These are phyloP conservation scores for Xerocomus brunneocitrinus DNA, from an alignment of 768 basidiomycete species.

Conservation along the genomic window DNA sequence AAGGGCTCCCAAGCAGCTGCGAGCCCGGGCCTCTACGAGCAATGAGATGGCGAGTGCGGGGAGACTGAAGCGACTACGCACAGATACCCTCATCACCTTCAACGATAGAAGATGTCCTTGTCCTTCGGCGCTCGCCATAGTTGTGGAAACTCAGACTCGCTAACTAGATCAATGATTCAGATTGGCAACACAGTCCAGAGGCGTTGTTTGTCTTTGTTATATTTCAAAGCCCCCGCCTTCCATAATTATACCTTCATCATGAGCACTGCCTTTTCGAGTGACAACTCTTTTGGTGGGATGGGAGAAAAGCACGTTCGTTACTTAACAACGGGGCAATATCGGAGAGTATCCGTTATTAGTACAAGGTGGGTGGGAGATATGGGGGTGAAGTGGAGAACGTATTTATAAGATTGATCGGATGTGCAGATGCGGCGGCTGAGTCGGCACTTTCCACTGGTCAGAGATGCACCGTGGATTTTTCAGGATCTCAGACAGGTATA, in stretches of 20 bases:
- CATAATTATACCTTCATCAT: background rate
- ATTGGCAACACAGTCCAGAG: background rate
- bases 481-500: too few relatives aligned
- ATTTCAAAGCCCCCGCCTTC: conserved; percentile 16
- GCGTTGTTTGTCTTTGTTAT: conserved; percentile 24
- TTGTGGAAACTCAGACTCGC: background rate
- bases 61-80: conserved; percentile 39
- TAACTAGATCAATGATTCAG: background rate
- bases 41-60: background rate
- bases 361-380: too few relatives aligned
- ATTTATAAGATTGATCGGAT: too few relatives aligned
- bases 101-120: conserved; percentile 66
- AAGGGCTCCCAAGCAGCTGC: conserved; percentile 82
- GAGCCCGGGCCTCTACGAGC: conserved; percentile 61
- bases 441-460: too few relatives aligned
- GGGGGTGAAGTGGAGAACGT: too few relatives aligned
- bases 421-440: too few relatives aligned
- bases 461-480: too few relatives aligned
- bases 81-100: conserved; percentile 87
- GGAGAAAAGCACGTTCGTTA: too few relatives aligned
- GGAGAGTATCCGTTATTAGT: too few relatives aligned
- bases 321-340: too few relatives aligned
- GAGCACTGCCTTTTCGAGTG: too few relatives aligned
- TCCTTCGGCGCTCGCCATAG: conserved; percentile 40
- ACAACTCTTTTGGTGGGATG: too few relatives aligned